A percentile compares a stretch with the other conserved stretches of the same genome.
phyloP scores from a whole-genome alignment of 2,329 filamentous ascomycete species.

The Graphium sp. region DNA sequence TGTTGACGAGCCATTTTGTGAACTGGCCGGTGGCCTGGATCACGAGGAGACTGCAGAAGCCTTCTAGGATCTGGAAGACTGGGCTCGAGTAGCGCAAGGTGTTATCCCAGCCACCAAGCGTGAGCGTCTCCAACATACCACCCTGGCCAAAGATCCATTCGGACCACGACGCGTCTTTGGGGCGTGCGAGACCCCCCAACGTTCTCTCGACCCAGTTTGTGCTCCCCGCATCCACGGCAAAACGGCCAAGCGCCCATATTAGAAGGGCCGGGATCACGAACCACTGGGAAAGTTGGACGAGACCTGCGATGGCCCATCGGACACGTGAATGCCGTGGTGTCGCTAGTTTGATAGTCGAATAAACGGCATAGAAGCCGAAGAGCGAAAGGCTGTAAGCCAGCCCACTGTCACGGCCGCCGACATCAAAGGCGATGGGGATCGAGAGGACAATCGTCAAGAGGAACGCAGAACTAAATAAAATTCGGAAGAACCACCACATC shows the following conservation, averaged over 20 bases:
- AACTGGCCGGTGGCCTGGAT: slow-evolving; percentile 93
- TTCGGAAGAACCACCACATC: slow-evolving; percentile 74
- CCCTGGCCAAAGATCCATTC: slow-evolving; percentile 84
- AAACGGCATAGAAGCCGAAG: slow-evolving; percentile 78
- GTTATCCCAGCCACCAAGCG: slow-evolving; percentile 80
- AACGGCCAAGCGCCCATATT: slow-evolving; percentile 91
- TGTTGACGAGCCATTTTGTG: slow-evolving; percentile 85
- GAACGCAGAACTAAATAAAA: slow-evolving; percentile 68
- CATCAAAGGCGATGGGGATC: slow-evolving; percentile 94
- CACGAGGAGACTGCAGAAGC: slow-evolving; percentile 89
- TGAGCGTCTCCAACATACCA: slow-evolving; percentile 63
- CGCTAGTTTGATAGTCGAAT: slow-evolving; percentile 62
- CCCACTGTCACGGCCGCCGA: slow-evolving; percentile 85
- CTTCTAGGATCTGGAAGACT: slow-evolving; percentile 85
- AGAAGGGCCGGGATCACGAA: slow-evolving; percentile 69
- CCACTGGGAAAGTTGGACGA: slow-evolving; percentile 69
- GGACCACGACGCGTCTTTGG: slow-evolving; percentile 47
- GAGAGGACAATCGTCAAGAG: slow-evolving; percentile 86
- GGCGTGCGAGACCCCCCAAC: slow-evolving; percentile 47
- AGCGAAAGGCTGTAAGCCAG: slow-evolving; percentile 85
- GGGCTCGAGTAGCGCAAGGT: slow-evolving; percentile 80
- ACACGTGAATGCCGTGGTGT: slow-evolving; percentile 67
- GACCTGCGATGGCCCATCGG: slow-evolving; percentile 51
- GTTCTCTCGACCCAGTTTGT: slow-evolving; percentile 72
- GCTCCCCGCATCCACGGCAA: slow-evolving; percentile 72